Base-by-base conservation (phyloP, 2,329 filamentous ascomycete genomes). In the Xylariaceae sp. region DNA sequence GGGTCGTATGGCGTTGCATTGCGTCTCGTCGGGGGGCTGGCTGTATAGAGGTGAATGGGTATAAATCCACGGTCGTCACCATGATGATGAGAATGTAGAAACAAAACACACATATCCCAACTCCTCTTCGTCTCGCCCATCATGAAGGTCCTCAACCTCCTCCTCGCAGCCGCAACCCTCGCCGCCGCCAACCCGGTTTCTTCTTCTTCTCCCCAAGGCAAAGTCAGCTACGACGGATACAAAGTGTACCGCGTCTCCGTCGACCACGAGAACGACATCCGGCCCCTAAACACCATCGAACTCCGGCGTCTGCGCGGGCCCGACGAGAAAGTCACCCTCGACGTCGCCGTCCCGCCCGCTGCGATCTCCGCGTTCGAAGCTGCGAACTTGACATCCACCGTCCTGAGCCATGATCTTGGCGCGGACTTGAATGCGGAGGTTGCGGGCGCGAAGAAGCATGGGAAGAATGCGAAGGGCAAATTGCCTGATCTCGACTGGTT, bases 401-500 rank as follows among this genome's bases (percentile, higher is more conserved):
- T 69, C n/a, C 51, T 73, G 3, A 69, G 67, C 53, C 59, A 67
- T 2, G 67, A 73, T 41, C 56, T 73, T 10, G 70, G 69, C 9
- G 67, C 62, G 23, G 67, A 70, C 9, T 67, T 74, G 44, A 62
- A 65, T 2, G 63, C 63, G 2, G 73, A 74, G 61, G 57, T 2
- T 56, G 68, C 5, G 59, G 63, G 6, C 41, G 55, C 15, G 69
- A 70, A 49, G 56, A 7, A 17, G 10, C 3, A 61, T 53, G 6
- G 59, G 35, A 56, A 61, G 1, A 35, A 50, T 1, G 9, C 23
- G 11, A 41, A 51, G n/a, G 56, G 18, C 4, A 61, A 59, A 45
- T 55, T 64, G 10, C 73, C 75, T 5, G 70, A 68, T 51, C 53
- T 73, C 17, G 73, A 76, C 3, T 84, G 80, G 79, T 84, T 82